Base-by-base conservation (phyloP, 2,329 filamentous ascomycete genomes). In the Scopulariopsis brevicaulis region DNA sequence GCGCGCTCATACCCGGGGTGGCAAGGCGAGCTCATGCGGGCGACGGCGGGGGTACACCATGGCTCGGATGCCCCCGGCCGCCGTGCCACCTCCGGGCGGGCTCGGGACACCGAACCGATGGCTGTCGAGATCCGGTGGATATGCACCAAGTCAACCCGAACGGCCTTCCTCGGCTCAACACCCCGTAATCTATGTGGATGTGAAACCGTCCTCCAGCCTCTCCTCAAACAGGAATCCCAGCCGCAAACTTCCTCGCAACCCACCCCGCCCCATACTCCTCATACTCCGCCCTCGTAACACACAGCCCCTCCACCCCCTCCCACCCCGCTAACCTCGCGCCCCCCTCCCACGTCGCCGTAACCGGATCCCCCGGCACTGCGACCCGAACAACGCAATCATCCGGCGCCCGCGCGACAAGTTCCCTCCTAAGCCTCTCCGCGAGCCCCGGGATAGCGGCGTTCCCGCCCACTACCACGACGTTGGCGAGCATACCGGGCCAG, bases 251-350 rank as follows among this genome's bases (percentile, higher is more conserved):
- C 65, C 83, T 85, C 32, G 83, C 83, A 25, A 89, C 78, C 89
- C 89, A 93, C 1, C 74, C 76, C 58, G 81, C 82, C 10, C 94
- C 94, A 66, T 91, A 74, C 70, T 99, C 94, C 56, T 94, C 84
- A 69, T 99, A 99, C 67, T 99, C 90, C 61, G 88, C 81, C 68
- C 89, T 90, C 0, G 89, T 94, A n/a, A 96, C 88, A 1, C 84
- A 80, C 14, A 91, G 71, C 54, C 79, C 79, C 60, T 84, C 79
- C 56, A 95, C 75, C 46, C 87, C 78, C 50, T 78, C 77, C 64
- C 92, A 85, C 55, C 74, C 81, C 1, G 90, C 90, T 58, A 96
- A 76, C 59, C 84, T 81, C 24, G 88, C 87, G n/a, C 86, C 93
- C 18, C 94, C 94, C 14, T 84, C 73, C 93, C 93, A 99, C 0